These are phyloP conservation scores for Sporothrix pseudoabietina DNA, from an alignment of 2,329 filamentous ascomycete genomes.

Conservation along the genomic window DNA sequence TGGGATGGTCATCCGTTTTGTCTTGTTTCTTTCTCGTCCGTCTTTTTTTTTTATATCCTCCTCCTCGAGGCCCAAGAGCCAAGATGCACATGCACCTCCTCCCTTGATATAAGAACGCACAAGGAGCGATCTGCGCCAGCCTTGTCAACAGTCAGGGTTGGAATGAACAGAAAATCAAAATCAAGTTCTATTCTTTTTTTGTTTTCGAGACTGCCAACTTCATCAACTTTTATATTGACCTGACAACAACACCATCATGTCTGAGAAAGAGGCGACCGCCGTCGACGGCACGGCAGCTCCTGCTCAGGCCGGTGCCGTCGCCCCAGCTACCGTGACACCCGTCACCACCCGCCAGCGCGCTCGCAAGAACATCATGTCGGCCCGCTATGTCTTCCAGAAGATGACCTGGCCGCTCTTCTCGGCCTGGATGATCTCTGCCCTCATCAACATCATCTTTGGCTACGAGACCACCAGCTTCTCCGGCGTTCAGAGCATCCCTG, in stretches of 20 bases:
- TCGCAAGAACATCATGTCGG: conserved; percentile 19
- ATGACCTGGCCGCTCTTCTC: conserved; percentile 28
- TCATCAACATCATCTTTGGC: conserved; percentile 29
- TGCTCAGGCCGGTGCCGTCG: neutral
- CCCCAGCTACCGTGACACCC: no score
- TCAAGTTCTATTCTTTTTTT: neutral
- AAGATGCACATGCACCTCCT: neutral
- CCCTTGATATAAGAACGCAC: neutral
- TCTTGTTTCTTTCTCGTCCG: neutral
- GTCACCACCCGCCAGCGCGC: neutral
- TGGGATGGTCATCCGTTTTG: neutral
- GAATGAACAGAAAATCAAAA: neutral
- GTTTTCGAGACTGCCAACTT: neutral
- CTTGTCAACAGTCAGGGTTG: neutral
- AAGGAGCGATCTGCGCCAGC: conserved; percentile 4
- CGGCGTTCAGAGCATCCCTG: conserved; percentile 27
- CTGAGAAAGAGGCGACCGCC: conserved; percentile 4
- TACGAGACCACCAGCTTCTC: conserved; percentile 29
- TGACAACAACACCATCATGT: neutral
- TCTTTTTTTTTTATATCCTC: neutral
- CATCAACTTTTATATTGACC: neutral
- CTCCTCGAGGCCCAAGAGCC: neutral
- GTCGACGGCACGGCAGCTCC: neutral
- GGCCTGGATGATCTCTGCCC: conserved; percentile 28
- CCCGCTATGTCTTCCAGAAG: conserved; percentile 27